Percentiles rank a stretch among this genome's conserved stretches.
Conservation (phyloP, 108 stramenopile genomes). For the Cyclotella choctawhatcheeana region DNA sequence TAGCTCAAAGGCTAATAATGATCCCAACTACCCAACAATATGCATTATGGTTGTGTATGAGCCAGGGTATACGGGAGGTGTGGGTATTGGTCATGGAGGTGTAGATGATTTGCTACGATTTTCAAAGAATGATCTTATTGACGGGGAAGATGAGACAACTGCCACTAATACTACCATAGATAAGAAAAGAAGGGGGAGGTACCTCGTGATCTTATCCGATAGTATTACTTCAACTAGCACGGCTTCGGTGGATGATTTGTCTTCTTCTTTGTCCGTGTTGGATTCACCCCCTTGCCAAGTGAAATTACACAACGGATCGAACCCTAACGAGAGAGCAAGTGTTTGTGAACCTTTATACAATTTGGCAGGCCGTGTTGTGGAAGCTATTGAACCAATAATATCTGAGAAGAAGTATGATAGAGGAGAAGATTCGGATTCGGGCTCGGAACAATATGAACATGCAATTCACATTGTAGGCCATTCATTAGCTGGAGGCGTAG, state of each 20-base stretch:
- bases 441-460: conserved; percentile 15
- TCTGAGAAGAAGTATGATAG: background rate
- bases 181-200: conserved; percentile 47
- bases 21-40: conserved; percentile 32
- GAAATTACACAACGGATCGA: conserved; percentile 4
- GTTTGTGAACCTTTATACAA: conserved; percentile 68
- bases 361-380: conserved; percentile 60
- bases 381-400: conserved; percentile 25
- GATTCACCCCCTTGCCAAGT: conserved; percentile 29
- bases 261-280: conserved; percentile 25
- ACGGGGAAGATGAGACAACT: conserved; percentile 14
- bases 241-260: conserved; percentile 14
- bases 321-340: conserved; percentile 62
- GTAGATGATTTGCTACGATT: conserved; percentile 59
- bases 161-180: conserved; percentile 4
- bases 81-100: conserved; percentile 72
- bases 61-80: conserved; percentile 69
- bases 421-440: background rate
- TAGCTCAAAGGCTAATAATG: background rate
- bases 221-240: background rate
- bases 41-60: conserved; percentile 76
- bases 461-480: conserved; percentile 87
- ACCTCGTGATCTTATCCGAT: conserved; percentile 63
- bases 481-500: conserved; percentile 78
- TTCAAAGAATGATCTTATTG: conserved; percentile 24